Conservation (phyloP, 1,284 basidiomycete genomes). For the Puccinia horiana region DNA sequence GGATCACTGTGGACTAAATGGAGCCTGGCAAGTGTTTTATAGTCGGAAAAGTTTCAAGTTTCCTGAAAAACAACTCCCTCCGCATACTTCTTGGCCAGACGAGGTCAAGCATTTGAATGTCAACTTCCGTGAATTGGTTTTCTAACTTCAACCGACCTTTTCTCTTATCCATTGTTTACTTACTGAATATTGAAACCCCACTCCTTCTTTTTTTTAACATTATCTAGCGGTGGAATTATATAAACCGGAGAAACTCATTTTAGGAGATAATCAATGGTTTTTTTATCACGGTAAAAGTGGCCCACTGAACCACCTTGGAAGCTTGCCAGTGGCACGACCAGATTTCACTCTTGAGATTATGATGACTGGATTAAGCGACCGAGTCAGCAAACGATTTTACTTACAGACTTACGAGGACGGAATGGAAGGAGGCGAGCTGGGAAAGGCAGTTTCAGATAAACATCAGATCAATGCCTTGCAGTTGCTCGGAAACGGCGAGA, state of each 20-base stretch:
- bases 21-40: slow-evolving; percentile 87
- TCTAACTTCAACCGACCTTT: no score
- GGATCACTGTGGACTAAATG: slow-evolving; percentile 71
- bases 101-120: slow-evolving; percentile 89
- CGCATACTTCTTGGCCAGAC: slow-evolving; percentile 90
- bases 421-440: slow-evolving; percentile 66
- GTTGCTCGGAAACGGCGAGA: slow-evolving; percentile 71
- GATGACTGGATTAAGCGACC: slow-evolving; percentile 86
- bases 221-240: no score
- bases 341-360: slow-evolving; percentile 99
- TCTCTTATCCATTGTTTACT: no score
- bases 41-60: slow-evolving; percentile 99
- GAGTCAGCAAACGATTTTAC: slow-evolving; percentile 60
- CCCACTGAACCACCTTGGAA: slow-evolving; percentile 63
- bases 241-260: neutral
- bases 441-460: slow-evolving; percentile 68
- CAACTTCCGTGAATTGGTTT: slow-evolving; percentile 67
- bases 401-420: slow-evolving; percentile 52
- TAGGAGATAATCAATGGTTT: neutral
- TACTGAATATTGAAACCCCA: no score
- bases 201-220: no score
- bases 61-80: slow-evolving; percentile 89
- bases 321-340: slow-evolving; percentile 55
- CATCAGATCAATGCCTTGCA: slow-evolving; percentile 85
- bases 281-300: slow-evolving; percentile 58